Evolutionary conservation across 2,329 filamentous ascomycete genomes (phyloP).

Genomic region (Didymella pomorum): DNA sequence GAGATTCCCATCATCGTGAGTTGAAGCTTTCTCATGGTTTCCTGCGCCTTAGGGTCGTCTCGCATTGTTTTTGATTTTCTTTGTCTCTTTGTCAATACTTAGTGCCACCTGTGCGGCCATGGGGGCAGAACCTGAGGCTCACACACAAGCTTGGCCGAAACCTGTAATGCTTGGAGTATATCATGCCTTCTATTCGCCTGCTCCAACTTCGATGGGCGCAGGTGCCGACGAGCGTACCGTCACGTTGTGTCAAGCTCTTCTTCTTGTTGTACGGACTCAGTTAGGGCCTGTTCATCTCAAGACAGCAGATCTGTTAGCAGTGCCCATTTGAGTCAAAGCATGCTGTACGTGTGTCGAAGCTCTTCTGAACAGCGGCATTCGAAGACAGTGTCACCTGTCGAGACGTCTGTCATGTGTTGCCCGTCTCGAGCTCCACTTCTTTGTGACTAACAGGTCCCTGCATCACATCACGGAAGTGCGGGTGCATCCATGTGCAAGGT

Average conservation of each 20-base stretch:
- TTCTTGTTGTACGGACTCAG: neutral
- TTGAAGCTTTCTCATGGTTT: neutral
- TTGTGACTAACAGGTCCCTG: slow-evolving; percentile 25
- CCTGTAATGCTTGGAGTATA: slow-evolving; percentile 1
- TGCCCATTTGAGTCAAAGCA: neutral
- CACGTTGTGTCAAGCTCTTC: neutral
- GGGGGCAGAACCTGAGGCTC: neutral
- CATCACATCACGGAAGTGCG: slow-evolving; percentile 23
- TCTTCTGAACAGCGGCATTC: neutral
- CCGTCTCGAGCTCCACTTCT: slow-evolving; percentile 8
- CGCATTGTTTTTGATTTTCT: neutral
- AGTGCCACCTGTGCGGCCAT: neutral
- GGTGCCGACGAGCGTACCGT: neutral
- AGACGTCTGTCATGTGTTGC: slow-evolving; percentile 2
- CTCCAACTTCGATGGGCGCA: neutral
- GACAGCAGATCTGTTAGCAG: neutral
- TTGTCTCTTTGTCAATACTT: neutral
- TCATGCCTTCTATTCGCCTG: slow-evolving; percentile 7
- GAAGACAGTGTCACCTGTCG: slow-evolving; percentile 1
- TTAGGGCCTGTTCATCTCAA: neutral
- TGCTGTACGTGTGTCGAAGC: neutral
- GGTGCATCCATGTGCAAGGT: slow-evolving; percentile 18
- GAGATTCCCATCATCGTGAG: neutral
- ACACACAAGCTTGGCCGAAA: neutral
- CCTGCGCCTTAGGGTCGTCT: neutral